These are phyloP conservation scores for Cercospora sp. DNA, from an alignment of 2,329 filamentous ascomycete genomes.

Conservation along the genomic window DNA sequence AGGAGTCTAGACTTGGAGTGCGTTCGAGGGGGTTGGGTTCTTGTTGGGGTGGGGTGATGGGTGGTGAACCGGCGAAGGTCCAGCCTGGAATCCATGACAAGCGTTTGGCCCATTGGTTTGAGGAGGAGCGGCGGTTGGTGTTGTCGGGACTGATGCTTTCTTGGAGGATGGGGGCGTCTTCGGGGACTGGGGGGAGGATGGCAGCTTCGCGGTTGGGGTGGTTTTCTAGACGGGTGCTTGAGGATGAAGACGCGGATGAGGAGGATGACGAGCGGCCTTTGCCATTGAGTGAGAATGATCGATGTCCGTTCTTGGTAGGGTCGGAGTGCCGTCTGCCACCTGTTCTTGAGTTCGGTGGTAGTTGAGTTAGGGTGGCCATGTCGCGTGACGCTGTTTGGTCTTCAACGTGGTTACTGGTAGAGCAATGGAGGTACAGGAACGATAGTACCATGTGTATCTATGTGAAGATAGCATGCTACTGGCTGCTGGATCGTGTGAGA, in stretches of 20 bases:
- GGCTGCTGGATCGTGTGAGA: constrained; percentile 6
- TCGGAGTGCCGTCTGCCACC: constrained; percentile 8
- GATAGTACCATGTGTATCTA: constrained; percentile 8
- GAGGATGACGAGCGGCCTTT: constrained; percentile 4
- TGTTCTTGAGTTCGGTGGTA: constrained; percentile 4
- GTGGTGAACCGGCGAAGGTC: constrained; percentile 12
- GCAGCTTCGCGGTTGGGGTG: constrained; percentile 10
- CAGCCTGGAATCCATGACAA: constrained; percentile 19
- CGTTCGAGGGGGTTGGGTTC: not conserved
- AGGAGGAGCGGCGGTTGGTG: not conserved
- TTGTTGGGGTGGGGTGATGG: not conserved
- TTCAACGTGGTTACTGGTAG: not conserved
- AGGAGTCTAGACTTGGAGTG: not conserved
- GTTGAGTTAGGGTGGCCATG: constrained; percentile 3
- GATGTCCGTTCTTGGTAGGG: not conserved
- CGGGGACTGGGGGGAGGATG: constrained; percentile 4
- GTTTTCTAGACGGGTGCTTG: not conserved
- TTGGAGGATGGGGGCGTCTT: not conserved
- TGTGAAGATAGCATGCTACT: not conserved
- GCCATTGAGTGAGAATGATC: not conserved
- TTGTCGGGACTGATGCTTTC: constrained; percentile 8
- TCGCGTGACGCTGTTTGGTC: not conserved
- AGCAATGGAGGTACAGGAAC: not conserved
- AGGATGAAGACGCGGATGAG: not conserved
- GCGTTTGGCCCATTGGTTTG: constrained; percentile 10